phyloP scores from a whole-genome alignment of 1,284 basidiomycete genomes.

The Vanrija sp. region DNA sequence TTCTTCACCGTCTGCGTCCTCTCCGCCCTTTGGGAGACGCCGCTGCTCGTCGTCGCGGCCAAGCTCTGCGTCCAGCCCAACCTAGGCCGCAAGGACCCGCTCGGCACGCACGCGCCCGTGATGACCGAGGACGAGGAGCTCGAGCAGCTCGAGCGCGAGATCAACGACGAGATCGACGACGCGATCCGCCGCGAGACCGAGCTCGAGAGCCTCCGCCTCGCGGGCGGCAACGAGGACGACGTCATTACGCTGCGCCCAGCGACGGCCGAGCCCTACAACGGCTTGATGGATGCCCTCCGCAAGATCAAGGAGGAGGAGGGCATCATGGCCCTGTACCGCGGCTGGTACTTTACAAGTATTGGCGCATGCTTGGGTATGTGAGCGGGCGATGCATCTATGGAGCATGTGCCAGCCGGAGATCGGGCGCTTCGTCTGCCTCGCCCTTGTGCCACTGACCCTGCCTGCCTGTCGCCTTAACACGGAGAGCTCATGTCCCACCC shows the following conservation, averaged over 20 bases:
- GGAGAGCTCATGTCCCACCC: no score
- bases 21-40: slow-evolving; percentile 64
- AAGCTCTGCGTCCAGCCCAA: slow-evolving; percentile 79
- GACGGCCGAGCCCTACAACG: slow-evolving; percentile 68
- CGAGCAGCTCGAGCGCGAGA: slow-evolving; percentile 57
- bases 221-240: slow-evolving; percentile 69
- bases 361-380: no score
- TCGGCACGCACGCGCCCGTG: slow-evolving; percentile 50
- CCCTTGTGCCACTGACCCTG: no score
- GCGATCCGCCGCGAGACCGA: slow-evolving; percentile 54
- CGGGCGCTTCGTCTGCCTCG: no score
- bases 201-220: not conserved
- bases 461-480: no score
- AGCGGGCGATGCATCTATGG: no score
- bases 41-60: slow-evolving; percentile 74
- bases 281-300: slow-evolving; percentile 69
- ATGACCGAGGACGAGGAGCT: slow-evolving; percentile 53
- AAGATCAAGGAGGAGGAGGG: slow-evolving; percentile 79
- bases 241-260: slow-evolving; percentile 80
- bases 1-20: slow-evolving; percentile 58
- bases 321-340: slow-evolving; percentile 67
- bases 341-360: slow-evolving; percentile 53
- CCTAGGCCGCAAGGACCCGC: slow-evolving; percentile 58
- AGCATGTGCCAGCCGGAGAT: no score
- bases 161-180: slow-evolving; percentile 53